phyloP scores from a whole-genome alignment of 2,329 filamentous ascomycete species.

The Penicillium thymicola region DNA sequence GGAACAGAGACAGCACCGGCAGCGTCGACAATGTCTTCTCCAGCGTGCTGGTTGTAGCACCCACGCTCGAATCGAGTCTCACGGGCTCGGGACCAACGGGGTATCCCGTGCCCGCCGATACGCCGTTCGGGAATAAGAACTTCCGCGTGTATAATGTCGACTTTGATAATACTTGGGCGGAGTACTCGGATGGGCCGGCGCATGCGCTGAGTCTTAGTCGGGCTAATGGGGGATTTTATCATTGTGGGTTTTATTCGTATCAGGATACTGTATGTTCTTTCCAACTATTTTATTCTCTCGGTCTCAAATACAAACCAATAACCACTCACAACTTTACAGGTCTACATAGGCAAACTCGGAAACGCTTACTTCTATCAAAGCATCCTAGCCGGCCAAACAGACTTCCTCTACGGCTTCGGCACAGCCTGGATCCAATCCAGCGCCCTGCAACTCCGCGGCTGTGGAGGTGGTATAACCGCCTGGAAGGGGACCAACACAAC shows the following conservation, averaged over 20 bases:
- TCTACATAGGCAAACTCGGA: slow-evolving; percentile 65
- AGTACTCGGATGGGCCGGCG: slow-evolving; percentile 54
- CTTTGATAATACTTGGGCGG: slow-evolving; percentile 59
- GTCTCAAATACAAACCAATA: not conserved
- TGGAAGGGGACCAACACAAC: slow-evolving; percentile 69
- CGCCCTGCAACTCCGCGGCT: slow-evolving; percentile 55
- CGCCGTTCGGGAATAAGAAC: slow-evolving; percentile 61
- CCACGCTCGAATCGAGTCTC: slow-evolving; percentile 60
- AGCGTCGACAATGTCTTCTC: slow-evolving; percentile 60
- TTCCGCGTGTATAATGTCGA: slow-evolving; percentile 67
- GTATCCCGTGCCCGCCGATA: slow-evolving; percentile 57
- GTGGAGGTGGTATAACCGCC: slow-evolving; percentile 65
- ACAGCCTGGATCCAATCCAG: slow-evolving; percentile 60
- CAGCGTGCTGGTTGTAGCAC: slow-evolving; percentile 60
- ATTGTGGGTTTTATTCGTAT: slow-evolving; percentile 63
- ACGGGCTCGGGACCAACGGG: slow-evolving; percentile 63
- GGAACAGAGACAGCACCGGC: slow-evolving; percentile 47
- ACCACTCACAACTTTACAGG: slow-evolving; percentile 10
- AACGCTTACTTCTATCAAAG: slow-evolving; percentile 63
- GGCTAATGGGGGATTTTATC: slow-evolving; percentile 66
- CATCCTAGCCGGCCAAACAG: slow-evolving; percentile 62
- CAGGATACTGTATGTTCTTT: slow-evolving; percentile 56
- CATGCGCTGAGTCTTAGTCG: slow-evolving; percentile 60
- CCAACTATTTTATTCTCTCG: not conserved
- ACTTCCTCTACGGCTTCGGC: slow-evolving; percentile 68